Conservation (phyloP, 129 eudicot species). For the Lactuca saligna region DNA sequence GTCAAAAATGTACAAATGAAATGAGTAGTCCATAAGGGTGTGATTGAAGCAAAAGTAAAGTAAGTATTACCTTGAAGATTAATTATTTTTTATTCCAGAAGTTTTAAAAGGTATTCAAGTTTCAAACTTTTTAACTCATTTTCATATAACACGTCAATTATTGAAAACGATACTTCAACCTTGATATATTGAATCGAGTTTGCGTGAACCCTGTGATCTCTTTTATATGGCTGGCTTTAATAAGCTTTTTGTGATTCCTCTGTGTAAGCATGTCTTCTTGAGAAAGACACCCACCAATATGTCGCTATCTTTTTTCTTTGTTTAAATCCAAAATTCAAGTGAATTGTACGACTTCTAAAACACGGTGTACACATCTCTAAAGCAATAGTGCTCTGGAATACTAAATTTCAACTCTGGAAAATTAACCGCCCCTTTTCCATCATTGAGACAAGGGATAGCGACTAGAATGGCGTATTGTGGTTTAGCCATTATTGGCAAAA, state of each 20-base stretch:
- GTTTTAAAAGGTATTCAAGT: too few relatives aligned
- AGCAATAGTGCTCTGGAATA: background rate
- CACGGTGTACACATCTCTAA: constrained; percentile 7
- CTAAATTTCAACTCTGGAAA: constrained; percentile 16
- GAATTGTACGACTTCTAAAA: background rate
- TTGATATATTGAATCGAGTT: background rate
- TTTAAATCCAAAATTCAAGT: background rate
- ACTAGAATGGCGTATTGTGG: background rate
- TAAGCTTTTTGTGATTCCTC: background rate
- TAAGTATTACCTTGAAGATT: constrained; percentile 23
- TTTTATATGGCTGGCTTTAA: background rate
- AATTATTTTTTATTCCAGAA: constrained; percentile 12
- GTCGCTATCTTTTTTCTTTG: background rate
- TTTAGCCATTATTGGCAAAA: constrained; percentile 5
- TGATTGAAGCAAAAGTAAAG: constrained; percentile 39
- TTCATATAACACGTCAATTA: too few relatives aligned
- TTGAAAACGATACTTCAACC: too few relatives aligned
- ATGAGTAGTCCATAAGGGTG: constrained; percentile 31
- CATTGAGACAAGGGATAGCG: constrained; percentile 3
- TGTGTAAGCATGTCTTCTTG: constrained; percentile 14
- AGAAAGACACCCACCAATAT: constrained; percentile 24
- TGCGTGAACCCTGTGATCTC: constrained; percentile 1
- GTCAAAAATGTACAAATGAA: constrained; percentile 33
- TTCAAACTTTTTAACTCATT: too few relatives aligned
- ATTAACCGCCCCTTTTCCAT: background rate